Base-by-base conservation (phyloP, 352 stramenopile genomes). In the Phytopythium vexans region DNA sequence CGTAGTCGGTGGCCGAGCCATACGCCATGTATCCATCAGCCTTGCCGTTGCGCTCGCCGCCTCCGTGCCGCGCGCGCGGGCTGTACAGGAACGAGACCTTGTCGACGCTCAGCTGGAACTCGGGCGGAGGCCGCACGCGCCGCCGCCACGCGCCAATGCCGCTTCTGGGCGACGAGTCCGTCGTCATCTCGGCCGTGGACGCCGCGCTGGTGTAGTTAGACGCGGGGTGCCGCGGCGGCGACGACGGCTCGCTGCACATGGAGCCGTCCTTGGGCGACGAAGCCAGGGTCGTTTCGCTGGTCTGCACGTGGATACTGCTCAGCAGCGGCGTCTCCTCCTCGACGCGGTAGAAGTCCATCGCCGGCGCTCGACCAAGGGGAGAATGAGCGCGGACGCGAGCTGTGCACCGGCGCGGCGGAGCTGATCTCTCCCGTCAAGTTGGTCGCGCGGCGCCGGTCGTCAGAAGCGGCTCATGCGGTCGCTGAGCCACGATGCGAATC, bases 11-110 rank as follows among this genome's bases (percentile, higher is more conserved):
- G 12, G 8, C 58, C 27, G 66, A 52, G 27, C 64, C 57, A 44
- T 78, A 88, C 11, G 62, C 78, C 54, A 66, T 88, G 66, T 85
- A 74, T 33, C 62, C 67, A 31, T 34, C 52, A 12, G 36, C 42
- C 39, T 47, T 65, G 36, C 54, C 63, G n/a, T 59, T 62, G 49
- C 54, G 14, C 36, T 51, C 16, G 64, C 55, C 14, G 70, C 64
- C 47, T 82, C 81, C 36, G 21, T 27, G 21, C 21, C 21, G 21
- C 21, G 21, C 21, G 21, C 21, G 21, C 21, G 81, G 81, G 55
- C 81, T 89, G 57, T 86, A 88, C 45, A 92, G 75, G 62, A 92
- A 86, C 39, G 78, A 86, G 37, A 91, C 82, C 58, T 91, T 89
- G 72, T 91, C 81, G 44, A 88, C 72, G 55, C 73, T 91, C 31